Conservation (phyloP, 257 asterid species). For the Nicotiana tomentosiformis region DNA sequence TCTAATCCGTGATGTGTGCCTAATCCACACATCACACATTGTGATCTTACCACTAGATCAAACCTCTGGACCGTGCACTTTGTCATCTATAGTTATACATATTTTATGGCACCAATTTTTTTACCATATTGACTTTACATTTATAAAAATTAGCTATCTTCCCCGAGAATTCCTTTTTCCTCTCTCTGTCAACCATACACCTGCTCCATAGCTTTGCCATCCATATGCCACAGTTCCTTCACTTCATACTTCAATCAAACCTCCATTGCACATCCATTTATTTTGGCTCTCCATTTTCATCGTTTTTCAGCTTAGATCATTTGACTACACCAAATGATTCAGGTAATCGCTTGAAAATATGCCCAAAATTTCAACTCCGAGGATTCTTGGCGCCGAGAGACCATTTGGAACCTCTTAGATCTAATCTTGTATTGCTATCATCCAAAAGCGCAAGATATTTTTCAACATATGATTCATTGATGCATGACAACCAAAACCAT, state of each 20-base stretch:
- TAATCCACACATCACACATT: no score
- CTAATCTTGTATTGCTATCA: not conserved
- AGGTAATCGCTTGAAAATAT: not conserved
- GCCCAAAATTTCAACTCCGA: not conserved
- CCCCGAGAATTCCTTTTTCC: not conserved
- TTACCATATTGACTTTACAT: not conserved
- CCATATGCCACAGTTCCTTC: not conserved
- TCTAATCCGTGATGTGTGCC: no score
- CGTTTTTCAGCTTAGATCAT: not conserved
- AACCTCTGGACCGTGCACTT: no score
- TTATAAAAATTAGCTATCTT: not conserved
- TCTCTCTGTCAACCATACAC: not conserved
- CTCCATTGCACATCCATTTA: not conserved
- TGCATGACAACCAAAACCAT: not conserved
- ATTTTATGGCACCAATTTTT: not conserved
- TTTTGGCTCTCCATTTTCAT: not conserved
- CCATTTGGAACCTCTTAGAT: not conserved
- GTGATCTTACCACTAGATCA: no score
- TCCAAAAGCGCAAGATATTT: not conserved
- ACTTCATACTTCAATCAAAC: not conserved
- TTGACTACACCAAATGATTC: not conserved
- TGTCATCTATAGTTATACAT: not conserved
- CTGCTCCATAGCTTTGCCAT: not conserved
- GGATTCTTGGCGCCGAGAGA: not conserved
- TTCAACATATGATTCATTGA: not conserved